Evolutionary conservation across 129 eudicot genomes (phyloP).

Genomic region (Helichrysum umbraculigerum): DNA sequence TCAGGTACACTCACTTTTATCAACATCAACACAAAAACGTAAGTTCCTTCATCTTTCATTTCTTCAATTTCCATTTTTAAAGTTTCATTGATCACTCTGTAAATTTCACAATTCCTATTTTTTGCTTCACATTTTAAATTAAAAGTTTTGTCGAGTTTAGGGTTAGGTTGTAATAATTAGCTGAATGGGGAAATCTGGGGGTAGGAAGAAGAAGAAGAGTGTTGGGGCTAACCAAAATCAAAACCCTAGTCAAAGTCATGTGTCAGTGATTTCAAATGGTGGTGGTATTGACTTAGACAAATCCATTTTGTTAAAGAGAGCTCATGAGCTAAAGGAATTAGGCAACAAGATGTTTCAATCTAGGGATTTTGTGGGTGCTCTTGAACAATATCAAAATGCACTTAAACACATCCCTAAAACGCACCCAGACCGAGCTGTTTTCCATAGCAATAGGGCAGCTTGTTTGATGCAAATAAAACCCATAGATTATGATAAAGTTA

Average conservation of each 20-base stretch:
- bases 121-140: background rate
- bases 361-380: constrained; percentile 68
- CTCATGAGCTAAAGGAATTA: constrained; percentile 1
- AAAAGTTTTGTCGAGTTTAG: background rate
- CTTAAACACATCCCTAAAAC: background rate
- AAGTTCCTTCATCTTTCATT: background rate
- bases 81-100: background rate
- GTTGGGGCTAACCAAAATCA: constrained; percentile 13
- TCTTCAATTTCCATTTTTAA: background rate
- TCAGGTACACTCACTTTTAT: too few relatives aligned
- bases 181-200: constrained; percentile 41
- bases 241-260: constrained; percentile 18
- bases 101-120: background rate
- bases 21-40: background rate
- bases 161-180: background rate
- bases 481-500: background rate
- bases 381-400: constrained; percentile 48
- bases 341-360: constrained; percentile 48
- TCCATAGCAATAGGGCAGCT: background rate
- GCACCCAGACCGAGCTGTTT: constrained; percentile 1
- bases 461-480: constrained; percentile 17
- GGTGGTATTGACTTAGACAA: background rate
- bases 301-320: constrained; percentile 3
- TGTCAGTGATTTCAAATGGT: constrained; percentile 10
- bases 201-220: constrained; percentile 43